Conservation (phyloP, 2,329 filamentous ascomycete genomes). For the Dryadomyces sulphureus region DNA sequence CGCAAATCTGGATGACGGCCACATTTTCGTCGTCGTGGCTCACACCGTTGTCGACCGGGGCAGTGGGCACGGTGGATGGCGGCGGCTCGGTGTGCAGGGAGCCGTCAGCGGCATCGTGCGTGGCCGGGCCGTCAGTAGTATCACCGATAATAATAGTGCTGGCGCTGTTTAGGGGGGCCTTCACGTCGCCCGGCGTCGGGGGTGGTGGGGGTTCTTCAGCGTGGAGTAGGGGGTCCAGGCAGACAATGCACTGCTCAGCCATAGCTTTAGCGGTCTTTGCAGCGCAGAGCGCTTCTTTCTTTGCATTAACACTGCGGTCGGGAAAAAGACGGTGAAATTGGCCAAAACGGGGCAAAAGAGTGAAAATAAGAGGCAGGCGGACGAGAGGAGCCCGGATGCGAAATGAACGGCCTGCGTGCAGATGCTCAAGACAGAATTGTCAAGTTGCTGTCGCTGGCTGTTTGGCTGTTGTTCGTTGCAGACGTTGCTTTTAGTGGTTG, state of each 20-base stretch:
- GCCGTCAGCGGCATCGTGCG: background rate
- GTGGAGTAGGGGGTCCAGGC: constrained; percentile 42
- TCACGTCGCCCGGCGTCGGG: constrained; percentile 5
- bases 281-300: constrained; percentile 6
- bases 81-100: background rate
- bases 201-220: constrained; percentile 15
- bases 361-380: background rate
- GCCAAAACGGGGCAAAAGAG: background rate
- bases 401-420: too few relatives aligned
- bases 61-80: background rate
- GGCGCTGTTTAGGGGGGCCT: constrained; percentile 3
- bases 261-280: constrained; percentile 15
- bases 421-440: background rate
- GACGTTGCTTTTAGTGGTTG: background rate
- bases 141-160: background rate
- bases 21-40: constrained; percentile 27
- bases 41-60: background rate
- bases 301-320: constrained; percentile 8
- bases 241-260: constrained; percentile 57
- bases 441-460: background rate
- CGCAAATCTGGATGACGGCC: constrained; percentile 58
- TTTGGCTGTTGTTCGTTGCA: background rate
- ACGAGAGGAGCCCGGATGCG: too few relatives aligned
- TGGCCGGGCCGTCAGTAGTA: background rate
- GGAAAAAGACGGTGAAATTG: background rate